Base-by-base conservation (phyloP, 2,329 filamentous ascomycete species). In the Fusarium robinianum region DNA sequence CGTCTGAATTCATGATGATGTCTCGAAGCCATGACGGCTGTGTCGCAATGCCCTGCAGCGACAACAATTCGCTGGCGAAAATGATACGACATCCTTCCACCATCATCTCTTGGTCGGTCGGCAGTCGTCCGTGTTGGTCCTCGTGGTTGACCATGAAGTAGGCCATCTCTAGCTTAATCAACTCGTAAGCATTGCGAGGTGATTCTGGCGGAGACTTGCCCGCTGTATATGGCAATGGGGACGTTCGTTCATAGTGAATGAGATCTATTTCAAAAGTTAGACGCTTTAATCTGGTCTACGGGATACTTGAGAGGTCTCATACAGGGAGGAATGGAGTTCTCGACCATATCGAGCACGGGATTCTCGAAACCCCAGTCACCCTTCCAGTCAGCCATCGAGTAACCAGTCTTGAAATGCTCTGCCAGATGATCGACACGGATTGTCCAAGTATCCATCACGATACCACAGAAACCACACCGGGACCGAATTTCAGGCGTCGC, bases 311-410 rank as follows among this genome's bases (percentile, higher is more conserved):
- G 49, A 58, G 63, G 63, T 63, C 68, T 69, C 77, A 72, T 75
- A 82, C 79, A 84, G 35, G 81, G 81, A 40, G 81, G 82, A 45
- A 85, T 83, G 32, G 80, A 81, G 60, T 84, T 84, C 65, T 85
- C 81, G 58, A 85, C 77, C 72, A 84, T 77, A 50, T 81, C 73
- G 55, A 83, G 70, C 27, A 85, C 76, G 23, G 79, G 75, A 18
- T 71, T 69, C 41, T 84, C 81, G 51, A 85, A 84, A 72, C 82
- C 82, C 81, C 81, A 84, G 66, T 83, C 81, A 70, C 82, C 82
- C 72, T 83, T 82, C 82, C 82, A 85, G 65, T 84, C 79, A 51
- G 77, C 79, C 81, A 85, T 85, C 58, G 78, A 80, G 52, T 77
- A 78, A 68, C 82, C 81, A 17, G 74, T 78, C 67, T 83, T 84